Percentiles rank a stretch among this genome's conserved stretches.
These are phyloP conservation scores for Yamadazyma spencermartinsiae DNA, from an alignment of 1,139 yeast species.

Conservation along the genomic window DNA sequence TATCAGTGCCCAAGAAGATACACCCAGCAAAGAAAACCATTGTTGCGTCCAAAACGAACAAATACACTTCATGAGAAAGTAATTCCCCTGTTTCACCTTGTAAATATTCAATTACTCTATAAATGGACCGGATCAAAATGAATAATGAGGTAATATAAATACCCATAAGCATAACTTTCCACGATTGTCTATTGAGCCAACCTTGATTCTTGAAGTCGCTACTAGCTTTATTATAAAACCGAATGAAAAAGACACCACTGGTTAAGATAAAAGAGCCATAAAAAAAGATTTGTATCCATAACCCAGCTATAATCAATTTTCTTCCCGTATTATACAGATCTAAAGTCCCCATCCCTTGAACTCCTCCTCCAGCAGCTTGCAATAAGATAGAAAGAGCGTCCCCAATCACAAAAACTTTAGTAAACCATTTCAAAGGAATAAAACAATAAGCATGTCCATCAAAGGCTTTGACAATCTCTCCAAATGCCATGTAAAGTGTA, in stretches of 20 bases:
- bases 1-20: not conserved
- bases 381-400: slow-evolving; percentile 41
- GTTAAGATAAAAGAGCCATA: slow-evolving; percentile 30
- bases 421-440: slow-evolving; percentile 30
- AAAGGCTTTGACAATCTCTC: slow-evolving; percentile 29
- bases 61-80: slow-evolving; percentile 11
- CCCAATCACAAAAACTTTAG: slow-evolving; percentile 44
- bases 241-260: slow-evolving; percentile 8
- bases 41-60: not conserved
- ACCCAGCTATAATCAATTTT: slow-evolving; percentile 27
- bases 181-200: slow-evolving; percentile 9
- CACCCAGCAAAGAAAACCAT: slow-evolving; percentile 2
- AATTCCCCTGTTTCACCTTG: slow-evolving; percentile 34
- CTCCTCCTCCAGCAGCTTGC: slow-evolving; percentile 47
- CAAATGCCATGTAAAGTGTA: slow-evolving; percentile 45
- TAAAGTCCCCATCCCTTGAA: slow-evolving; percentile 23
- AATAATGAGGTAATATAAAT: slow-evolving; percentile 28
- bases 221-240: slow-evolving; percentile 8
- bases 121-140: slow-evolving; percentile 41
- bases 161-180: slow-evolving; percentile 15
- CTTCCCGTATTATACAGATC: slow-evolving; percentile 18
- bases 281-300: slow-evolving; percentile 34
- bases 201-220: not conserved
- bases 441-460: slow-evolving; percentile 27
- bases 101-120: slow-evolving; percentile 38